phyloP scores from a whole-genome alignment of 2,329 filamentous ascomycete species.

The Stemphylium lycopersici region DNA sequence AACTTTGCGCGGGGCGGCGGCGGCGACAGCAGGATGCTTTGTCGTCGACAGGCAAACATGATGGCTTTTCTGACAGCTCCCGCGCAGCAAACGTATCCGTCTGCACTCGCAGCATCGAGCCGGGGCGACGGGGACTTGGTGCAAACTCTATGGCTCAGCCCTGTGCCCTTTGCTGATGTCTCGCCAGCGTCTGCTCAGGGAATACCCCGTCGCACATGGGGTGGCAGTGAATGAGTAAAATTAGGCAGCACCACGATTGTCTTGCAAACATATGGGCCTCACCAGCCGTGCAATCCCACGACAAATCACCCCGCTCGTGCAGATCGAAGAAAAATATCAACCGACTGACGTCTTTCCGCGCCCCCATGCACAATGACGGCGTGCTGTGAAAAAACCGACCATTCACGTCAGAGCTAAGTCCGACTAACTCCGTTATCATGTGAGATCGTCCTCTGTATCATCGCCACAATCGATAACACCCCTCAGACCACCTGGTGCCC shows the following conservation, averaged over 20 bases:
- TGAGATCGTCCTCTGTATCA: constrained; percentile 22
- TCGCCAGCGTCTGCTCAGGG: constrained; percentile 3
- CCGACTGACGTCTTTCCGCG: constrained; percentile 20
- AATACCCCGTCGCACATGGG: constrained; percentile 14
- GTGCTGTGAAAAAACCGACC: constrained; percentile 11
- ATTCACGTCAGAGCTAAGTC: constrained; percentile 27
- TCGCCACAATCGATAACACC: constrained; percentile 27
- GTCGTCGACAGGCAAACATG: constrained; percentile 18
- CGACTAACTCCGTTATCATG: constrained; percentile 35
- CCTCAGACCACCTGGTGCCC: background rate
- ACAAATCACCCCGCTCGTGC: background rate
- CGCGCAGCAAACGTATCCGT: background rate
- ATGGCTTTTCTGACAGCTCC: constrained; percentile 12
- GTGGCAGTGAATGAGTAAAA: background rate
- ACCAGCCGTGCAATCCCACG: background rate
- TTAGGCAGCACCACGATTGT: constrained; percentile 1
- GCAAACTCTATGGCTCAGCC: constrained; percentile 15
- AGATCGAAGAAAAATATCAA: constrained; percentile 14
- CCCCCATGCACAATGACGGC: constrained; percentile 40
- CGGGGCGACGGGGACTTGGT: constrained; percentile 21
- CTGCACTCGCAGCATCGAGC: constrained; percentile 13
- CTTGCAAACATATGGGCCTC: background rate
- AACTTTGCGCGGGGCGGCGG: background rate
- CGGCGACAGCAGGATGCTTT: background rate
- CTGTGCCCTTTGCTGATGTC: constrained; percentile 5